Percentiles rank a stretch among this genome's conserved stretches.
These are phyloP conservation scores for Elongisporangium undulatum DNA, from an alignment of 352 stramenopile species.

Conservation along the genomic window DNA sequence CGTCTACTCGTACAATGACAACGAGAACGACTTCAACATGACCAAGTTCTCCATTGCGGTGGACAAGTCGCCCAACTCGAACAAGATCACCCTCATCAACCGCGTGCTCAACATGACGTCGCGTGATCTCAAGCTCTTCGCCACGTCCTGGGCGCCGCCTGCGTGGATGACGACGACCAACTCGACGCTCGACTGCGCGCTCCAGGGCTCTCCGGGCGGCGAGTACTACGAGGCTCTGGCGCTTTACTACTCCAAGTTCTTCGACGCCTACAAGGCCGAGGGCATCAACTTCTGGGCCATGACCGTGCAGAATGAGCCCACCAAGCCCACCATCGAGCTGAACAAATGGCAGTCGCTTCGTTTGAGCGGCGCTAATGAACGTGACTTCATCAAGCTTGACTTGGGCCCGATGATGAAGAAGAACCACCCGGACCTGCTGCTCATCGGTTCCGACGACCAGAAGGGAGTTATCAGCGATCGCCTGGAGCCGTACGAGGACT, in stretches of 20 bases:
- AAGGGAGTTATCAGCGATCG: slow-evolving; percentile 45
- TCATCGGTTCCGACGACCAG: slow-evolving; percentile 79
- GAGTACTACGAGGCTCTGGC: slow-evolving; percentile 55
- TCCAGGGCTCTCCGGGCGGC: slow-evolving; percentile 34
- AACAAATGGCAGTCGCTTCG: slow-evolving; percentile 46
- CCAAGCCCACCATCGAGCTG: slow-evolving; percentile 20
- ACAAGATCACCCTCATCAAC: slow-evolving; percentile 37
- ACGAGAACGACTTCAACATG: slow-evolving; percentile 33
- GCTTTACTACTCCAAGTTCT: slow-evolving; percentile 80
- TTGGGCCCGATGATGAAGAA: slow-evolving; percentile 53
- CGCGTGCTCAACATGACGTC: slow-evolving; percentile 22
- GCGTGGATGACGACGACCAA: slow-evolving; percentile 78
- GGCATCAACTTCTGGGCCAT: slow-evolving; percentile 62
- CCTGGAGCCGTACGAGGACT: slow-evolving; percentile 23
- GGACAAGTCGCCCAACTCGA: slow-evolving; percentile 35
- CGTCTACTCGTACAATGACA: slow-evolving; percentile 39
- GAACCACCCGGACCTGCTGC: slow-evolving; percentile 65
- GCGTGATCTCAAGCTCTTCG: slow-evolving; percentile 50
- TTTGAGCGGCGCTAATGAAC: slow-evolving; percentile 22
- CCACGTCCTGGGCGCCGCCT: slow-evolving; percentile 69
- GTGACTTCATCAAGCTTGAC: slow-evolving; percentile 65
- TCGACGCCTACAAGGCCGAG: slow-evolving; percentile 56
- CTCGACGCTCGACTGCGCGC: slow-evolving; percentile 31
- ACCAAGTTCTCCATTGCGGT: slow-evolving; percentile 65
- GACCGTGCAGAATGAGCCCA: slow-evolving; percentile 78